Conservation (phyloP, 768 basidiomycete species). For the Mrakia blollopis region DNA sequence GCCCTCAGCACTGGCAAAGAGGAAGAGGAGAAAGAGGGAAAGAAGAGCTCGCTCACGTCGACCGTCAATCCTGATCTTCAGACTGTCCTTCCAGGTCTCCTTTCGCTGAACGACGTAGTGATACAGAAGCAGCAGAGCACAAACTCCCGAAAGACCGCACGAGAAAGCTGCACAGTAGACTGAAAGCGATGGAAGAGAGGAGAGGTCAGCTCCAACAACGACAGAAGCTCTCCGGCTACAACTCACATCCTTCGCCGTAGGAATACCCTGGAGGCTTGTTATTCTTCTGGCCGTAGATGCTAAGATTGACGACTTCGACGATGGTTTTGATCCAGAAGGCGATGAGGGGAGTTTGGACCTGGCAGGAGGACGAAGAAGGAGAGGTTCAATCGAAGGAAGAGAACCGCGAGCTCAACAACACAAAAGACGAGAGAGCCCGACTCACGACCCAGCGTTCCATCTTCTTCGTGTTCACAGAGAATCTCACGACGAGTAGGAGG, state of each 20-base stretch:
- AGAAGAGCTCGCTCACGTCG: constrained; percentile 12
- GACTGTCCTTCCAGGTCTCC: constrained; percentile 21
- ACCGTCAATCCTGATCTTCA: constrained; percentile 23
- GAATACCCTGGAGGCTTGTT: background rate
- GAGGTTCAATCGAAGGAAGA: background rate
- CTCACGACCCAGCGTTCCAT: constrained; percentile 16
- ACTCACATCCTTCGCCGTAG: constrained; percentile 15
- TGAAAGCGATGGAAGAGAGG: too few relatives aligned
- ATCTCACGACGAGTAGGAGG: constrained; percentile 19
- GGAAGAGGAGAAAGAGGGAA: too few relatives aligned
- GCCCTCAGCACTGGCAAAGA: too few relatives aligned
- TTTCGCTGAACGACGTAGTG: constrained; percentile 13
- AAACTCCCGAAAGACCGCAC: background rate
- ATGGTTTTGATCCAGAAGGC: constrained; percentile 29
- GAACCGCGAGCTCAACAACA: background rate
- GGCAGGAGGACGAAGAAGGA: background rate
- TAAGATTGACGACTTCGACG: constrained; percentile 29
- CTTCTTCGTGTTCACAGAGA: constrained; percentile 13
- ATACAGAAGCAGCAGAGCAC: background rate
- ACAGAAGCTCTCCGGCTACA: too few relatives aligned
- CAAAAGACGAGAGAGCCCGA: background rate
- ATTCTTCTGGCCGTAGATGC: background rate
- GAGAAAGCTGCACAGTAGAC: constrained; percentile 28
- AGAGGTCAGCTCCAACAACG: too few relatives aligned
- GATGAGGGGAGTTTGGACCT: constrained; percentile 12